phyloP scores from a whole-genome alignment of 495 filamentous ascomycete genomes.

The Tuber brumale region DNA sequence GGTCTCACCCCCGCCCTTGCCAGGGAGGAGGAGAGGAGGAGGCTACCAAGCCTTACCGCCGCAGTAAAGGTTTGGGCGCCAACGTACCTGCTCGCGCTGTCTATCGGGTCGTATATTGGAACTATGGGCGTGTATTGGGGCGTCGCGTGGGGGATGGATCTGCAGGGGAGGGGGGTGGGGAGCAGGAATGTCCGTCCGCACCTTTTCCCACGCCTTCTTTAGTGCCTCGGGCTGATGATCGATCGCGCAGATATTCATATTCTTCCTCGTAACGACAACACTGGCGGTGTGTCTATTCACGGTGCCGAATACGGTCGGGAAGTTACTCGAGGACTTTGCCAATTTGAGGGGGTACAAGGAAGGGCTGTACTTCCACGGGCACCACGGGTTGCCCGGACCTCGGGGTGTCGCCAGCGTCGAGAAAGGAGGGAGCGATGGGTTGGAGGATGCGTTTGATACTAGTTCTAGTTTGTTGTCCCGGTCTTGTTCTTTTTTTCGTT shows the following conservation, averaged over 20 bases:
- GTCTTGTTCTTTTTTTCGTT: not conserved
- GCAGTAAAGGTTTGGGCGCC: slow-evolving; percentile 25
- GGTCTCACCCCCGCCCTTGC: not conserved
- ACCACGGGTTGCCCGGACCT: not conserved
- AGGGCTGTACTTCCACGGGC: slow-evolving; percentile 12
- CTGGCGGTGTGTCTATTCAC: slow-evolving; percentile 20
- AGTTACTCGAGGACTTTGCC: slow-evolving; percentile 22
- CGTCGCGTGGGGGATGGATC: slow-evolving; percentile 12
- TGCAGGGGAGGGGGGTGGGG: not conserved
- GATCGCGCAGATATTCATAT: slow-evolving; percentile 19
- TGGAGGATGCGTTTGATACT: not conserved
- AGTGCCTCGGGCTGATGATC: not conserved
- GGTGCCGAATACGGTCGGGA: slow-evolving; percentile 25
- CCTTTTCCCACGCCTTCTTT: not conserved
- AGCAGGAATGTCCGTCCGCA: slow-evolving; percentile 12
- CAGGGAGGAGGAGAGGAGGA: not conserved
- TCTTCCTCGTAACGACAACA: slow-evolving; percentile 12
- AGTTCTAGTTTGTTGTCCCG: not conserved
- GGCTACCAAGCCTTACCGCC: slow-evolving; percentile 18
- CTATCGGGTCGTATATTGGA: slow-evolving; percentile 27
- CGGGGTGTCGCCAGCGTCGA: not conserved
- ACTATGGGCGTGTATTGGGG: slow-evolving; percentile 32
- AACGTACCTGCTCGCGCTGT: slow-evolving; percentile 14
- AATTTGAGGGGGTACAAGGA: slow-evolving; percentile 18
- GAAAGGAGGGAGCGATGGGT: not conserved